Conservation (phyloP, 2,329 filamentous ascomycete species). For the Aureobasidium sp. region DNA sequence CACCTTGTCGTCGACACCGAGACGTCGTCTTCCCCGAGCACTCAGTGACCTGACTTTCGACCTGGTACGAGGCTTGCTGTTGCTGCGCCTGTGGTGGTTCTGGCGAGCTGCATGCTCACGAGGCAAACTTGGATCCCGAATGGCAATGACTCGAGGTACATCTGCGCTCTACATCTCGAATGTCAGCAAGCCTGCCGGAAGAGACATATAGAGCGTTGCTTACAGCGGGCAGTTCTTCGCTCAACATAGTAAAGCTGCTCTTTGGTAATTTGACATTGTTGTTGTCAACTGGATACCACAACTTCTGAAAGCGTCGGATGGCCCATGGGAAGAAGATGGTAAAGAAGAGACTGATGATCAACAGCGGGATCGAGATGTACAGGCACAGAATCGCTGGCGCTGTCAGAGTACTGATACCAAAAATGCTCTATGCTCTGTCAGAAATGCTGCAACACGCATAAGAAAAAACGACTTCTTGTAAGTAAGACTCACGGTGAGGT, state of each 20-base stretch:
- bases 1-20: constrained; percentile 4
- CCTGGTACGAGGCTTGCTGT: not conserved
- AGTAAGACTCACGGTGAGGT: constrained; percentile 19
- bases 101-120: not conserved
- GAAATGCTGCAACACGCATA: not conserved
- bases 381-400: constrained; percentile 26
- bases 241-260: constrained; percentile 27
- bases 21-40: constrained; percentile 1
- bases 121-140: not conserved
- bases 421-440: constrained; percentile 19
- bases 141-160: constrained; percentile 9
- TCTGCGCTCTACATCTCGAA: constrained; percentile 15
- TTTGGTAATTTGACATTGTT: constrained; percentile 19
- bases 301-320: constrained; percentile 20
- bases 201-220: not conserved
- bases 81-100: not conserved
- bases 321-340: constrained; percentile 23
- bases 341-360: constrained; percentile 22
- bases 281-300: constrained; percentile 22
- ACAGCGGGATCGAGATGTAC: constrained; percentile 26
- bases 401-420: constrained; percentile 27
- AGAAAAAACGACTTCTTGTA: not conserved
- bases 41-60: constrained; percentile 3
- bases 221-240: constrained; percentile 25
- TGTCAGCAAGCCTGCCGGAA: not conserved